These are phyloP conservation scores for Spathaspora gorwiae DNA, from an alignment of 805 yeast species.

Conservation along the genomic window DNA sequence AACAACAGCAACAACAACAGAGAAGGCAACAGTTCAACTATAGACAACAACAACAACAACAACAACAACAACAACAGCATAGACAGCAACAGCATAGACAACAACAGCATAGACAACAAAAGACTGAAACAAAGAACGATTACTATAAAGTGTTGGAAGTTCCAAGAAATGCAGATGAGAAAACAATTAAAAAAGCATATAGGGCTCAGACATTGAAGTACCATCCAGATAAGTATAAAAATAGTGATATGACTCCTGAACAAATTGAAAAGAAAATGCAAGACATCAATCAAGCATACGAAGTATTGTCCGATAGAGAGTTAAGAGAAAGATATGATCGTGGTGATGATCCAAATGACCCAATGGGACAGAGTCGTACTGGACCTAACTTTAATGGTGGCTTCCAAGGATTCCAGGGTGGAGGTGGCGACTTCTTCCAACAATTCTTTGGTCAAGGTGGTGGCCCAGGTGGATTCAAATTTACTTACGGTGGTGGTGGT, in stretches of 20 bases:
- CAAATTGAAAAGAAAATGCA: conserved; percentile 83
- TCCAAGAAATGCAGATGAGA: conserved; percentile 58
- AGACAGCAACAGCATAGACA: conserved; percentile 38
- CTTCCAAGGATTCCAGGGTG: conserved; percentile 12
- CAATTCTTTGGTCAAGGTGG: conserved; percentile 10
- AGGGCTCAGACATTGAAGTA: conserved; percentile 70
- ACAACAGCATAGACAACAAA: conserved; percentile 27
- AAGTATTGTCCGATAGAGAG: conserved; percentile 66
- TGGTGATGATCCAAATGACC: conserved; percentile 51
- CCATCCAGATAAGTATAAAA: conserved; percentile 89
- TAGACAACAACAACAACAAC: conserved; percentile 40
- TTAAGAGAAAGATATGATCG: conserved; percentile 62
- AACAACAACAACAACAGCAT: conserved; percentile 43
- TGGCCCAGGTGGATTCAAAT: conserved; percentile 3
- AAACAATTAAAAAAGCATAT: conserved; percentile 76
- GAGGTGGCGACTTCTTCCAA: conserved; percentile 10
- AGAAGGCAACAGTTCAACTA: conserved; percentile 28
- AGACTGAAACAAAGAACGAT: conserved; percentile 49
- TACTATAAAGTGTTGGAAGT: conserved; percentile 78
- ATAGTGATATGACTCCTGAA: conserved; percentile 58
- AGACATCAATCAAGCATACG: conserved; percentile 90
- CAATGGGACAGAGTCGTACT: conserved; percentile 12
- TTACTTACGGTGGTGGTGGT: conserved; percentile 1
- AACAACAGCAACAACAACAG: conserved; percentile 19
- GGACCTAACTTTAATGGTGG: conserved; percentile 8